These are phyloP conservation scores for Hypoxylon perforatum DNA, from an alignment of 495 filamentous ascomycete genomes.

Conservation along the genomic window DNA sequence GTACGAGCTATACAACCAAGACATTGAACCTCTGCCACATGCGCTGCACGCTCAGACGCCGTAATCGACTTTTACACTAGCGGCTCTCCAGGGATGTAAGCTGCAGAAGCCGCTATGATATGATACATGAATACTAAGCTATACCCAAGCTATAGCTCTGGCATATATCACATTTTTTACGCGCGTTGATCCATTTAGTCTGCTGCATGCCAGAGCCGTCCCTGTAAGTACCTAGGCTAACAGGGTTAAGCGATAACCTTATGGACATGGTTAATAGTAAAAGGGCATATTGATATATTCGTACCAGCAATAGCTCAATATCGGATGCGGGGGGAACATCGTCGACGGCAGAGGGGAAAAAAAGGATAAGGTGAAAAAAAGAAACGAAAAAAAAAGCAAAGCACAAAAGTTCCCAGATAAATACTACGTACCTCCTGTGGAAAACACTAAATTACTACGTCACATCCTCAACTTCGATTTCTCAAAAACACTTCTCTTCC, in stretches of 20 bases:
- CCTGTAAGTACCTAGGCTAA: neutral
- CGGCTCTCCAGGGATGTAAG: conserved; percentile 27
- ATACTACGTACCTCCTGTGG: neutral
- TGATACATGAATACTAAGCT: no score
- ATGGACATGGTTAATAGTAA: no score
- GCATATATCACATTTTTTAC: conserved; percentile 28
- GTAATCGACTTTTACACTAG: conserved; percentile 34
- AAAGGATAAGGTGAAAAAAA: conserved; percentile 6
- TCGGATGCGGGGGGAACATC: conserved; percentile 25
- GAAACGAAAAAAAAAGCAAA: conserved; percentile 8
- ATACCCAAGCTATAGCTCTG: neutral
- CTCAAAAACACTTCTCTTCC: neutral
- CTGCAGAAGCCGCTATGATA: conserved; percentile 8
- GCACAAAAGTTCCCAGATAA: conserved; percentile 9
- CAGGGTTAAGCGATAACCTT: neutral
- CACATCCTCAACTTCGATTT: no score
- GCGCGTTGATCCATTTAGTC: neutral
- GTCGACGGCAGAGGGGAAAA: conserved; percentile 2
- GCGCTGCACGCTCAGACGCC: no score
- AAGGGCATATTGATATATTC: neutral
- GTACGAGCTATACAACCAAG: no score
- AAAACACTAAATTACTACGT: no score
- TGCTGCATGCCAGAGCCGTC: neutral
- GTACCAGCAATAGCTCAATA: conserved; percentile 19
- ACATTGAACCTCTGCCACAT: no score